Evolutionary conservation across 2,329 filamentous ascomycete genomes (phyloP).

Genomic region (Pseudocercospora eumusae): DNA sequence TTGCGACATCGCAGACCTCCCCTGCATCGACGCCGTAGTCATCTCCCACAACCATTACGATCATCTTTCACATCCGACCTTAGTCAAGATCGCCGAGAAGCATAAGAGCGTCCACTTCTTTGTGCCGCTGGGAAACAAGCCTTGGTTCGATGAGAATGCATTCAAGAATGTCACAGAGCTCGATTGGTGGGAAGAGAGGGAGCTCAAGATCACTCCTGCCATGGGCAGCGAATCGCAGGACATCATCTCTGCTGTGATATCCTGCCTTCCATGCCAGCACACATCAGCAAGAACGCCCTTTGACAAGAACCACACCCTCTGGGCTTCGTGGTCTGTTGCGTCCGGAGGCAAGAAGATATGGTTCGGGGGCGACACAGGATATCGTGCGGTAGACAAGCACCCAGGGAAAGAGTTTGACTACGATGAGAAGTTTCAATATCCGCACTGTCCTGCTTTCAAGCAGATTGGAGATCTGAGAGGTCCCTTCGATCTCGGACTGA

Average conservation of each 20-base stretch:
- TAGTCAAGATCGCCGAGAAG: conserved; percentile 67
- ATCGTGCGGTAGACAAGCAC: conserved; percentile 71
- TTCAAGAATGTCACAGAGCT: conserved; percentile 80
- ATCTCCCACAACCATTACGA: conserved; percentile 92
- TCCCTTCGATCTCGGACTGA: conserved; percentile 86
- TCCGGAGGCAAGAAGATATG: conserved; percentile 77
- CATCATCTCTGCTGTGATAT: conserved; percentile 69
- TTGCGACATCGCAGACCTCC: conserved; percentile 76
- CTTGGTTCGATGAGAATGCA: conserved; percentile 74
- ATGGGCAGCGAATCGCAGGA: conserved; percentile 18
- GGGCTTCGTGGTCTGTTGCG: conserved; percentile 81
- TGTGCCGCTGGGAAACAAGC: conserved; percentile 77
- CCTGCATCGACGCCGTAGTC: conserved; percentile 69
- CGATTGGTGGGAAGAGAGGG: conserved; percentile 90
- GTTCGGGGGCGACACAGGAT: conserved; percentile 87
- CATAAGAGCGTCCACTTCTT: conserved; percentile 85
- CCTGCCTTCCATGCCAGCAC: conserved; percentile 84
- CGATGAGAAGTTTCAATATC: conserved; percentile 64
- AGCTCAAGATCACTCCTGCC: conserved; percentile 62
- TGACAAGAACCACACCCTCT: conserved; percentile 76
- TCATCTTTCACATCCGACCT: conserved; percentile 76
- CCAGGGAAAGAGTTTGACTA: conserved; percentile 70
- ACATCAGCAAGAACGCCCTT: conserved; percentile 67
- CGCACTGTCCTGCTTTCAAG: conserved; percentile 78
- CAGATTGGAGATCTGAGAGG: conserved; percentile 78